Evolutionary conservation across 306 rosid species (phyloP), one percentile per base, ranked within the genome.

Genomic region (Malus asiatica): DNA sequence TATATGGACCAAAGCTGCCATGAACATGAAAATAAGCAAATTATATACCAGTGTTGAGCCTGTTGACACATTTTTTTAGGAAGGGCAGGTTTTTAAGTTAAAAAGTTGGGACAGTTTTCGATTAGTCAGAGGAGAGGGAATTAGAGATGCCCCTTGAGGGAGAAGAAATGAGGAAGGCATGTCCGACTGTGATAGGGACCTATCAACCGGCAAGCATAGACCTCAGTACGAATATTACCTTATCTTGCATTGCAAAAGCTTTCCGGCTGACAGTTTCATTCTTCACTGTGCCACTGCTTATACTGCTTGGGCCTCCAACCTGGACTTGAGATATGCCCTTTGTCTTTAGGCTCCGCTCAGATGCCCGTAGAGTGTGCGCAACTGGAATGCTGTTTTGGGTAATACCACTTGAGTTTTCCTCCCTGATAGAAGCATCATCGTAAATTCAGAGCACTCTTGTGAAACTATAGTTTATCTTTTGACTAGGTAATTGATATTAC

Each of bases 1-100:
- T 95, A 95, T 74, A 95, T 95, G 78, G 99, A 92, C 97, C 93
- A 90, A 57, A 95, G 97, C 99, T 95, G 92, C 87, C 80, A 83
- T 66, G 69, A 68, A 29, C 62, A 45, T 51, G 53, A 72, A 51
- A 25, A 45, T 44, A 77, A 48, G 12, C 29, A 23, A 23, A 67
- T 72, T 68, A 82, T 57, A 66, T 46, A 60, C 78, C 64, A 13
- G 23, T 18, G 7, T n/a, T 67, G 71, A 57, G 38, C 29, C 42
- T 16, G 27, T 20, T 58, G 62, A 22, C 12, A 4, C 1, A 38
- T 8, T 53, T 33, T 44, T 22, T 33, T 1, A 29, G 52, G 66
- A 35, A 32, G 45, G 45, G 45, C 11, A 18, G 68, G 27, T 11
- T 11, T 66, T 33, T 19, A 19, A 38, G 23, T 5, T 29, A n/a